phyloP scores from a whole-genome alignment of 305 asterid species.

The Fraxinus albicans region DNA sequence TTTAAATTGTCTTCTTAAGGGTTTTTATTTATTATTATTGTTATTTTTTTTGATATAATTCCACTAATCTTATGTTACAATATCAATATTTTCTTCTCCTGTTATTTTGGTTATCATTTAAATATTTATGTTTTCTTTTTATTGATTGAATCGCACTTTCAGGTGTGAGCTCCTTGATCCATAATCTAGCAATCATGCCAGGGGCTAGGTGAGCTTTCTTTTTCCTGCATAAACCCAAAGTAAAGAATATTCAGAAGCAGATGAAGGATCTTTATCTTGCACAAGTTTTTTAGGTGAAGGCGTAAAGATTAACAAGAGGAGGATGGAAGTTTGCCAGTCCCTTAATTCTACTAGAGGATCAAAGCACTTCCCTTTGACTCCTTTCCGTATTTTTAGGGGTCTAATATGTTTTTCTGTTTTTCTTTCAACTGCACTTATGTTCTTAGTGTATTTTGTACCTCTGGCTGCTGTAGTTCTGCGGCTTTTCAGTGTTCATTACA shows the following conservation, averaged over 20 bases:
- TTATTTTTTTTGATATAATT: not conserved
- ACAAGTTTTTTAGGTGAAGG: slow-evolving; percentile 9
- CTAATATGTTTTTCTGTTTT: slow-evolving; percentile 45
- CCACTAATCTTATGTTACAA: not conserved
- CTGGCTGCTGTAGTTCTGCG: slow-evolving; percentile 42
- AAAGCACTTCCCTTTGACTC: slow-evolving; percentile 54
- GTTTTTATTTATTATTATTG: not conserved
- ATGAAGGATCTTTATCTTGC: slow-evolving; percentile 18
- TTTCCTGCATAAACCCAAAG: slow-evolving; percentile 8
- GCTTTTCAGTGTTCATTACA: slow-evolving; percentile 45
- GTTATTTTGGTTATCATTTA: slow-evolving; percentile 7
- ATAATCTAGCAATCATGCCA: slow-evolving; percentile 7
- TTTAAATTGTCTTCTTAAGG: not conserved
- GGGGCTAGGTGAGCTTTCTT: slow-evolving; percentile 14
- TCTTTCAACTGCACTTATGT: slow-evolving; percentile 51
- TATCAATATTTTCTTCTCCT: not conserved
- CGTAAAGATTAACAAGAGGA: slow-evolving; percentile 3
- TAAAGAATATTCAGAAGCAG: slow-evolving; percentile 11
- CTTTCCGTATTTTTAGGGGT: slow-evolving; percentile 55
- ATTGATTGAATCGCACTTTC: slow-evolving; percentile 21
- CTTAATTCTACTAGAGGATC: slow-evolving; percentile 31
- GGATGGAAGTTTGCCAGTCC: slow-evolving; percentile 36
- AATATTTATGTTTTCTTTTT: not conserved
- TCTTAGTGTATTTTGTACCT: slow-evolving; percentile 58
- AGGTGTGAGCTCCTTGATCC: slow-evolving; percentile 26